A percentile compares a stretch with the other conserved stretches of the same genome.
Evolutionary conservation across 345 rosid species (phyloP).

Genomic region (Conringia planisiliqua): DNA sequence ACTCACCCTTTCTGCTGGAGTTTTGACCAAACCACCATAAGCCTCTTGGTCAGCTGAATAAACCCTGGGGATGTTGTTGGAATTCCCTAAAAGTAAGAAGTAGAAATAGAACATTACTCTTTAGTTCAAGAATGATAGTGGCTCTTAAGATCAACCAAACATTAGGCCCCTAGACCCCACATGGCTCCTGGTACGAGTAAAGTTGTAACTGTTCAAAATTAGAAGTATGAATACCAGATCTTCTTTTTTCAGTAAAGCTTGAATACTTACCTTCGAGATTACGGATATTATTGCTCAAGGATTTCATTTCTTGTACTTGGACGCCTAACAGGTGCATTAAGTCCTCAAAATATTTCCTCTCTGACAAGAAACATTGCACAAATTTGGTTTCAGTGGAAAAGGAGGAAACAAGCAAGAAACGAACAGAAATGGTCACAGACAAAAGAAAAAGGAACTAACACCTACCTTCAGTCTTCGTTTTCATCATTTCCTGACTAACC

Average conservation of each 20-base stretch:
- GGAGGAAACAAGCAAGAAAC: not conserved
- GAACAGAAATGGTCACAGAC: not conserved
- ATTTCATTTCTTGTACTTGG: constrained; percentile 88
- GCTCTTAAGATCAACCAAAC: not conserved
- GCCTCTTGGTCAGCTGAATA: constrained; percentile 50
- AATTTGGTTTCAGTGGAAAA: not conserved
- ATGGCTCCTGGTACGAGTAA: not conserved
- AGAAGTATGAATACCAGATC: not conserved
- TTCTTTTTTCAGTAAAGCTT: not conserved
- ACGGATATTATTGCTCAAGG: constrained; percentile 59
- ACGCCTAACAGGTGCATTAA: constrained; percentile 55
- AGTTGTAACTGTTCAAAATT: not conserved
- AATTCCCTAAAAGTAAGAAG: constrained; percentile 44
- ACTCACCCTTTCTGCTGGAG: constrained; percentile 53
- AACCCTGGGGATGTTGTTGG: constrained; percentile 35
- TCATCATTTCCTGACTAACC: constrained; percentile 82
- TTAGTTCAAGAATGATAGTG: not conserved
- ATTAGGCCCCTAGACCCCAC: not conserved
- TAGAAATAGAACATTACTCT: not conserved
- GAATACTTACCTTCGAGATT: constrained; percentile 60
- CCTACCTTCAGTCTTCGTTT: constrained; percentile 62
- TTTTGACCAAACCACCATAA: constrained; percentile 32
- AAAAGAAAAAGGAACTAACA: too few relatives aligned
- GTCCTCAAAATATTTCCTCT: constrained; percentile 60
- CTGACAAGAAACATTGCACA: constrained; percentile 42